These are phyloP conservation scores for Dicorynia guianensis DNA, from an alignment of 306 rosid species.

Conservation along the genomic window DNA sequence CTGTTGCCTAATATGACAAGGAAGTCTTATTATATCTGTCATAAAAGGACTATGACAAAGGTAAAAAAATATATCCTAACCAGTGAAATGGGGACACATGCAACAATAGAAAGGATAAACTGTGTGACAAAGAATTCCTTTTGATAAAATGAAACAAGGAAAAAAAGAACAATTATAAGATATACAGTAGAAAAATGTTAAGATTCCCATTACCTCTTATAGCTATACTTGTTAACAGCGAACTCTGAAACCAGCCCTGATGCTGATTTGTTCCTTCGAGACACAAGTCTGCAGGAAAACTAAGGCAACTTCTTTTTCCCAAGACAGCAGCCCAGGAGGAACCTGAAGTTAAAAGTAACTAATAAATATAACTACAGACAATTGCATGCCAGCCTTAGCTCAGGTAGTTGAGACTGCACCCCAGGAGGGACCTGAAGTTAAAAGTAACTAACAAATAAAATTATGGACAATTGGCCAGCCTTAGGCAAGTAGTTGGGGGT, in stretches of 20 bases:
- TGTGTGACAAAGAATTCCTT: not conserved
- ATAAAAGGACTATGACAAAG: not conserved
- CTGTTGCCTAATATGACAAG: not conserved
- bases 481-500: constrained; percentile 32
- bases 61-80: not conserved
- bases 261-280: constrained; percentile 99
- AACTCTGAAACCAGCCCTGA: constrained; percentile 99
- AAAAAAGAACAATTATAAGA: not conserved
- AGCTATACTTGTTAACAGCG: constrained; percentile 89
- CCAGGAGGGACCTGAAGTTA: constrained; percentile 96
- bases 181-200: constrained; percentile 15
- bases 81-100: not conserved
- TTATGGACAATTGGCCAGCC: constrained; percentile 20
- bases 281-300: constrained; percentile 90
- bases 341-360: constrained; percentile 67
- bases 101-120: not conserved
- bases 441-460: constrained; percentile 37
- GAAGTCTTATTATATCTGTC: not conserved
- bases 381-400: constrained; percentile 20
- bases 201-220: constrained; percentile 72
- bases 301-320: constrained; percentile 69
- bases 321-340: constrained; percentile 99
- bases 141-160: not conserved
- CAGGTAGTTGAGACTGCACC: constrained; percentile 75
- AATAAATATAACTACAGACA: constrained; percentile 25